phyloP scores from a whole-genome alignment of 2,329 filamentous ascomycete genomes.

The Sporothrix inflata region DNA sequence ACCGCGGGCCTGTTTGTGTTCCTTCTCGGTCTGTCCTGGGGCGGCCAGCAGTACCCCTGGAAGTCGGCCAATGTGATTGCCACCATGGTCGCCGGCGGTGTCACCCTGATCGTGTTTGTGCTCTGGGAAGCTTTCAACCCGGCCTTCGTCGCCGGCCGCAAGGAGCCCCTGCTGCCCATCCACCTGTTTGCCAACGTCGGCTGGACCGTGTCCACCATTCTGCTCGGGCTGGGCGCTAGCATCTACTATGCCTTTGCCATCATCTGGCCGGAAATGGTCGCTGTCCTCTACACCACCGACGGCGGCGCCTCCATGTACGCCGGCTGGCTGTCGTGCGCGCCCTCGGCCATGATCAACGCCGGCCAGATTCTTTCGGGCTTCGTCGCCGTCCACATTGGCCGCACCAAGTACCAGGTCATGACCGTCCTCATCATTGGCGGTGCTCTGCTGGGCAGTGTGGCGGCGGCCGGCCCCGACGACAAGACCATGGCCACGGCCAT shows the following conservation, averaged over 20 bases:
- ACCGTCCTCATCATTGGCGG: constrained; percentile 37
- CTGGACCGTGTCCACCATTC: constrained; percentile 41
- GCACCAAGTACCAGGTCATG: constrained; percentile 42
- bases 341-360: constrained; percentile 38
- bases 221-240: constrained; percentile 42
- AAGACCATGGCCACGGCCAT: constrained; percentile 37
- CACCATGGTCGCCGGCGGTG: constrained; percentile 32
- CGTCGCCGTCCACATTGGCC: constrained; percentile 37
- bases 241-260: constrained; percentile 46
- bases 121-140: constrained; percentile 29
- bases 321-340: constrained; percentile 37
- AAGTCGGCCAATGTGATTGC: constrained; percentile 40
- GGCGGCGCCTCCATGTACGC: constrained; percentile 34
- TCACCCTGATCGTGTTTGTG: neutral
- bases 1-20: constrained; percentile 40
- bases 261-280: constrained; percentile 44
- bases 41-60: constrained; percentile 41
- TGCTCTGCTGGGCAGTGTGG: constrained; percentile 40
- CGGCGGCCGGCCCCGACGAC: constrained; percentile 39
- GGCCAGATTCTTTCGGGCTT: constrained; percentile 38
- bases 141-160: constrained; percentile 30
- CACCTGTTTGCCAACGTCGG: constrained; percentile 42
- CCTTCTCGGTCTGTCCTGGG: constrained; percentile 42
- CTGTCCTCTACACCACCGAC: constrained; percentile 39
- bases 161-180: constrained; percentile 45